Conservation (phyloP, 2,329 filamentous ascomycete genomes). For the Fusarium transvaalense region DNA sequence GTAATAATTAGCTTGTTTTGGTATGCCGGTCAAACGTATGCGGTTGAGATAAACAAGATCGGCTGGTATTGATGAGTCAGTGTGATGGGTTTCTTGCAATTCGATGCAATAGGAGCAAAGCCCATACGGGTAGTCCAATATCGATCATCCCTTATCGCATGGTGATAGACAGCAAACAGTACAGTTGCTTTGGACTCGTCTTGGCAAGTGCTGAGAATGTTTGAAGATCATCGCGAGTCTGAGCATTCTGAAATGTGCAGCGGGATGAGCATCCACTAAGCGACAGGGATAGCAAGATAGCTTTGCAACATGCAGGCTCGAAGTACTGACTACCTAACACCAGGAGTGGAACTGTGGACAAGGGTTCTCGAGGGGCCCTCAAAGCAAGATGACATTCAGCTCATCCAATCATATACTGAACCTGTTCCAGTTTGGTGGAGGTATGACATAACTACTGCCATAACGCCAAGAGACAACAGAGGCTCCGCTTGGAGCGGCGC, state of each 20-base stretch:
- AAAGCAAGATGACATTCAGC: slow-evolving; percentile 51
- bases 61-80: slow-evolving; percentile 11
- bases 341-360: slow-evolving; percentile 33
- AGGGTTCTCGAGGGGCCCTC: slow-evolving; percentile 40
- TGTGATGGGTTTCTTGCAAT: slow-evolving; percentile 11
- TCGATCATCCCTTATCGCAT: slow-evolving; percentile 14
- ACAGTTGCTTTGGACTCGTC: slow-evolving; percentile 23
- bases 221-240: slow-evolving; percentile 45
- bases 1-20: slow-evolving; percentile 2
- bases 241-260: slow-evolving; percentile 42
- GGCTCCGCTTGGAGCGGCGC: slow-evolving; percentile 37
- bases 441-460: slow-evolving; percentile 48
- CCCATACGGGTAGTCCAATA: slow-evolving; percentile 13
- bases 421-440: slow-evolving; percentile 41
- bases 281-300: slow-evolving; percentile 31
- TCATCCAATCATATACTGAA: slow-evolving; percentile 43
- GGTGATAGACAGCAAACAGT: slow-evolving; percentile 25
- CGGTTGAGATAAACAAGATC: slow-evolving; percentile 13
- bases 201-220: slow-evolving; percentile 40
- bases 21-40: not conserved
- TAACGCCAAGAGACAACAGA: slow-evolving; percentile 32
- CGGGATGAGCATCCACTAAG: slow-evolving; percentile 43
- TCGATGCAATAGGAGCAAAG: slow-evolving; percentile 20
- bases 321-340: slow-evolving; percentile 42
- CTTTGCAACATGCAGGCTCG: slow-evolving; percentile 24